A percentile compares a stretch with the other conserved stretches of the same genome.
Conservation (phyloP, 2,329 filamentous ascomycete species). For the Trichophyton schoenleinii region DNA sequence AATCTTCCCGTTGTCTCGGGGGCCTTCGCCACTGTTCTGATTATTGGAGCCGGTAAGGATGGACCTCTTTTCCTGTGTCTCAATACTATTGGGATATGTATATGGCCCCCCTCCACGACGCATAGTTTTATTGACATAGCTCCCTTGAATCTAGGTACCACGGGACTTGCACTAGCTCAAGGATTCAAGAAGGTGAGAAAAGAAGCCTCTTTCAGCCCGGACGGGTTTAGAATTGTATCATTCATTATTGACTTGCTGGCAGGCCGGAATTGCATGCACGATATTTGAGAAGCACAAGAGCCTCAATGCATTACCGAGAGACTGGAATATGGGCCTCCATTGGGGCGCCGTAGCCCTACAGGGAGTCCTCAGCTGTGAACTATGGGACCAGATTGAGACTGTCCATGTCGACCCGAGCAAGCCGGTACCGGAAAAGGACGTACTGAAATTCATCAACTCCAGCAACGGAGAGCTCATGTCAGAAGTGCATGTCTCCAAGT, state of each 20-base stretch:
- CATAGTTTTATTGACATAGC: not conserved
- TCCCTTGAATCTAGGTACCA: slow-evolving; percentile 23
- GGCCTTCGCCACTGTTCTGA: slow-evolving; percentile 1
- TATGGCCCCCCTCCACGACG: not conserved
- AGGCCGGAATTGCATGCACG: slow-evolving; percentile 1
- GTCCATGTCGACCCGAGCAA: slow-evolving; percentile 21
- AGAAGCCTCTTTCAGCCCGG: not conserved
- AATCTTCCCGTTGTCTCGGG: not conserved
- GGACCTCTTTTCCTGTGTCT: not conserved
- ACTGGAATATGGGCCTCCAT: slow-evolving; percentile 49
- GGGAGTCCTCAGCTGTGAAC: slow-evolving; percentile 15
- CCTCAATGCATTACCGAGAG: slow-evolving; percentile 3
- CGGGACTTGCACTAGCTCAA: slow-evolving; percentile 31
- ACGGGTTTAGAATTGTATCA: not conserved
- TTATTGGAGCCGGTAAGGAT: slow-evolving; percentile 5
- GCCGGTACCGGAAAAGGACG: slow-evolving; percentile 16
- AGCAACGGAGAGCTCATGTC: slow-evolving; percentile 19
- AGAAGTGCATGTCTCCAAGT: slow-evolving; percentile 19
- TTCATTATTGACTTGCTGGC: slow-evolving; percentile 11
- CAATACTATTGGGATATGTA: not conserved
- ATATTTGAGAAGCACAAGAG: slow-evolving; percentile 4
- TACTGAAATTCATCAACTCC: slow-evolving; percentile 18
- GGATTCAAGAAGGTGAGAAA: slow-evolving; percentile 27
- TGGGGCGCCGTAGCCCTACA: slow-evolving; percentile 32
- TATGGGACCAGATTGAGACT: slow-evolving; percentile 19